Evolutionary conservation across 306 rosid genomes (phyloP), one percentile per base, ranked within the genome.

Genomic region (Albizia julibrissin): DNA sequence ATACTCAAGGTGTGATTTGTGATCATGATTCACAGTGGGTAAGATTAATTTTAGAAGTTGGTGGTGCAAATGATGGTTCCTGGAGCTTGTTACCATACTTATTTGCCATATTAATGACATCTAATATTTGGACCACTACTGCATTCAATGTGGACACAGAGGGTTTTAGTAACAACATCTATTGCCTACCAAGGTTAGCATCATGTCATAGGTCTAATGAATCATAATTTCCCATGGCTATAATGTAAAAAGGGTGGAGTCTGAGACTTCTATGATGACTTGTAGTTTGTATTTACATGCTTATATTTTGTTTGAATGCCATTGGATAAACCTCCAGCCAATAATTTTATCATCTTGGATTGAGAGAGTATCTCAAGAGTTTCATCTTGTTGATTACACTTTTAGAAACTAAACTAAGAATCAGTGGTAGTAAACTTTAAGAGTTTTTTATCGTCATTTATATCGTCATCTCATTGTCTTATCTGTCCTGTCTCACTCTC

Each of bases 91-190:
- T 95, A 84, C 98, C 98, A 1, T 95, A 95, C 87, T 87, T 95
- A 79, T 95, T 95, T 91, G 90, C 98, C 74, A 89, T 96, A 77
- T 93, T 95, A 85, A 93, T 95, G 98, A 93, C 94, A 65, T 93
- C 98, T 80, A 93, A 83, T 86, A 87, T 95, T 81, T 95, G 99
- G 99, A 83, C 85, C 78, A 89, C 92, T 68, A 92, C 99, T 0
- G 98, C 98, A 83, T 95, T 95, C 90, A 95, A 95, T 68, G 96
- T 95, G 69, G 99, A 93, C 80, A 93, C 99, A 0, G 94, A 92
- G 74, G 99, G 99, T 72, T 95, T 95, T 89, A 95, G 89, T 81
- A 95, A 93, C 89, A 95, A 95, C 79, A 89, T 95, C 65, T 90
- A 95, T 81, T 95, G 99, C 91, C 85, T 95, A 85, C 96, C 98